Evolutionary conservation across 2,329 filamentous ascomycete species (phyloP).

Genomic region (Colletotrichum zoysiae): DNA sequence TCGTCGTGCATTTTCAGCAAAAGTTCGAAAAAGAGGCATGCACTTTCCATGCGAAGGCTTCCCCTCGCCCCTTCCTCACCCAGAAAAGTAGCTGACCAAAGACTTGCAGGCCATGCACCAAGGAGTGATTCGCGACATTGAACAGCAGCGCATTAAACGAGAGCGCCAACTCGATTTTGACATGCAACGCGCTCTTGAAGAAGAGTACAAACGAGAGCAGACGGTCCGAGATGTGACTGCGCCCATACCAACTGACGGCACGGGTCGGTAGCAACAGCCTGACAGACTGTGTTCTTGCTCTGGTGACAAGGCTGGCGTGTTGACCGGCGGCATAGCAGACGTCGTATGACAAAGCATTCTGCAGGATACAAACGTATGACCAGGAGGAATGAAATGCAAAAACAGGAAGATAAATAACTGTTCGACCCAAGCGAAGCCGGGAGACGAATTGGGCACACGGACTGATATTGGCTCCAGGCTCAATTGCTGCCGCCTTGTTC

Average conservation of each 20-base stretch:
- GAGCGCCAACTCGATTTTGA: slow-evolving; percentile 97
- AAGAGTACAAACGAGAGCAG: slow-evolving; percentile 91
- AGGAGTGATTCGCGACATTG: slow-evolving; percentile 93
- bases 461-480: neutral
- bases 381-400: neutral
- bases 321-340: neutral
- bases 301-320: neutral
- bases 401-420: neutral
- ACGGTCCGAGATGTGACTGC: slow-evolving; percentile 69
- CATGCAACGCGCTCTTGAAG: slow-evolving; percentile 85
- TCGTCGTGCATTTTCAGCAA: slow-evolving; percentile 92
- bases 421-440: neutral
- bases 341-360: neutral
- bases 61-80: neutral
- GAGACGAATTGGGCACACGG: neutral
- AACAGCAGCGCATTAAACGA: slow-evolving; percentile 89
- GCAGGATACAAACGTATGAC: neutral
- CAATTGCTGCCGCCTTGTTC: too few species aligned
- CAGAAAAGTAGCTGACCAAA: neutral
- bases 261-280: neutral
- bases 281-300: too few species aligned
- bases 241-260: slow-evolving; percentile 3
- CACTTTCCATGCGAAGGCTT: neutral
- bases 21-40: slow-evolving; percentile 68
- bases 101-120: slow-evolving; percentile 88